These are phyloP conservation scores for Salix caprea DNA, from an alignment of 345 rosid species.

Conservation along the genomic window DNA sequence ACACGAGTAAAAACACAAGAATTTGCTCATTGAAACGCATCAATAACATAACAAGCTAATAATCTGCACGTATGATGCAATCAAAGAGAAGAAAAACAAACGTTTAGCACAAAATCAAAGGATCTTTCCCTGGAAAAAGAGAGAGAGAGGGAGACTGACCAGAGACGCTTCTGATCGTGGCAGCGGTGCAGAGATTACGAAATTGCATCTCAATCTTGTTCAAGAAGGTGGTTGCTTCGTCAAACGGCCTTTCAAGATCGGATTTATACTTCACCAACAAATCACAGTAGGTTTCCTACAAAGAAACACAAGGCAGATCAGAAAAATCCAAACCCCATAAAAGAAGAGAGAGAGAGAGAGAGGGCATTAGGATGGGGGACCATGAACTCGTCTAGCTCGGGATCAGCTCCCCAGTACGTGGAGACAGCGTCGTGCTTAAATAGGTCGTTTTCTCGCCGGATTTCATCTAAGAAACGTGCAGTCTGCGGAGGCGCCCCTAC, in stretches of 20 bases:
- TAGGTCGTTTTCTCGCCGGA: slow-evolving; percentile 46
- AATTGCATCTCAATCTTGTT: slow-evolving; percentile 86
- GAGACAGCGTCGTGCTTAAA: slow-evolving; percentile 39
- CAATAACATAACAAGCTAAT: neutral
- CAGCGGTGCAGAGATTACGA: slow-evolving; percentile 65
- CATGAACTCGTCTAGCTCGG: slow-evolving; percentile 98
- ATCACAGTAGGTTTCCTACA: slow-evolving; percentile 70
- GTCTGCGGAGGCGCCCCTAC: slow-evolving; percentile 93
- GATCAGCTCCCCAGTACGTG: slow-evolving; percentile 66
- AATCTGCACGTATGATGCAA: slow-evolving; percentile 9
- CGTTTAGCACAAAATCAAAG: slow-evolving; percentile 28
- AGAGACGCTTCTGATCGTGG: slow-evolving; percentile 43
- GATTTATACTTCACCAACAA: slow-evolving; percentile 72
- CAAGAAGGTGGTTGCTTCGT: slow-evolving; percentile 72
- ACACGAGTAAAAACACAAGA: slow-evolving; percentile 5
- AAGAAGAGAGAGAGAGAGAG: slow-evolving; percentile 1
- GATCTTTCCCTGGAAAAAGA: slow-evolving; percentile 4
- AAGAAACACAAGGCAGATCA: neutral
- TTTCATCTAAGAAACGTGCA: slow-evolving; percentile 58
- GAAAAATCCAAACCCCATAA: neutral
- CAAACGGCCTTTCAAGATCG: slow-evolving; percentile 87
- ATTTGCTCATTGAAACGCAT: slow-evolving; percentile 15
- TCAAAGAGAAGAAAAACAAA: slow-evolving; percentile 12
- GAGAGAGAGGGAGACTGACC: slow-evolving; percentile 37
- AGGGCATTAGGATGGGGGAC: slow-evolving; percentile 24